Evolutionary conservation across 495 filamentous ascomycete species (phyloP).

Genomic region (Penicillium roqueforti): DNA sequence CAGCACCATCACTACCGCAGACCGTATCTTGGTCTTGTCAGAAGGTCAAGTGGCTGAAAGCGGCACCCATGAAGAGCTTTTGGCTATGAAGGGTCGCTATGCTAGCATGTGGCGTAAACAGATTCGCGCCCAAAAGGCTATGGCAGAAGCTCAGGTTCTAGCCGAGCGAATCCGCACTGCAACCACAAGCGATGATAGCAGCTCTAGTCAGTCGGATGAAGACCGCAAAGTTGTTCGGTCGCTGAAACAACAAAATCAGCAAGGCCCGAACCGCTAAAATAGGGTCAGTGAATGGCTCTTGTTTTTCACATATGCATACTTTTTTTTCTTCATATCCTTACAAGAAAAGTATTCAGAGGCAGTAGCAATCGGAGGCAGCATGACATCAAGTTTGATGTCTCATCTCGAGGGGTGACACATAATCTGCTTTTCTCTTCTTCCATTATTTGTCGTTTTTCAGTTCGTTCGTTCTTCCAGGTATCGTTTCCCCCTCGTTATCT

Average conservation of each 20-base stretch:
- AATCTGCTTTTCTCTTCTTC: slow-evolving; percentile 6
- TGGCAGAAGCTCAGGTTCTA: slow-evolving; percentile 64
- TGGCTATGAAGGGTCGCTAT: slow-evolving; percentile 74
- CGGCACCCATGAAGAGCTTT: slow-evolving; percentile 81
- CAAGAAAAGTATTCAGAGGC: slow-evolving; percentile 12
- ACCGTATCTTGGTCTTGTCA: slow-evolving; percentile 91
- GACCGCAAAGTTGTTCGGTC: slow-evolving; percentile 35
- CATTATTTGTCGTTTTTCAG: neutral
- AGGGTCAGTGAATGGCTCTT: slow-evolving; percentile 12
- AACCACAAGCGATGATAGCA: slow-evolving; percentile 47
- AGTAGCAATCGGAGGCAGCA: slow-evolving; percentile 16
- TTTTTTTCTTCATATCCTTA: slow-evolving; percentile 12
- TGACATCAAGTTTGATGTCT: neutral
- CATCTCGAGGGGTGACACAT: neutral
- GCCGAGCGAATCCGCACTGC: slow-evolving; percentile 45
- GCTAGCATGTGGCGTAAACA: slow-evolving; percentile 96
- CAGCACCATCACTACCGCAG: slow-evolving; percentile 89
- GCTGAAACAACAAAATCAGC: slow-evolving; percentile 20
- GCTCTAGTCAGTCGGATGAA: slow-evolving; percentile 51
- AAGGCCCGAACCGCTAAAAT: slow-evolving; percentile 11
- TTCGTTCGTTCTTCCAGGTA: slow-evolving; percentile 4
- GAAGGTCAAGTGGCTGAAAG: slow-evolving; percentile 78
- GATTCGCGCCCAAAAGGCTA: slow-evolving; percentile 79
- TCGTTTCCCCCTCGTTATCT: slow-evolving; percentile 14
- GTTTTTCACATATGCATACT: slow-evolving; percentile 28